Evolutionary conservation across 306 rosid genomes (phyloP), one percentile per base, ranked within the genome.

Genomic region (Pachyrhizus erosus): DNA sequence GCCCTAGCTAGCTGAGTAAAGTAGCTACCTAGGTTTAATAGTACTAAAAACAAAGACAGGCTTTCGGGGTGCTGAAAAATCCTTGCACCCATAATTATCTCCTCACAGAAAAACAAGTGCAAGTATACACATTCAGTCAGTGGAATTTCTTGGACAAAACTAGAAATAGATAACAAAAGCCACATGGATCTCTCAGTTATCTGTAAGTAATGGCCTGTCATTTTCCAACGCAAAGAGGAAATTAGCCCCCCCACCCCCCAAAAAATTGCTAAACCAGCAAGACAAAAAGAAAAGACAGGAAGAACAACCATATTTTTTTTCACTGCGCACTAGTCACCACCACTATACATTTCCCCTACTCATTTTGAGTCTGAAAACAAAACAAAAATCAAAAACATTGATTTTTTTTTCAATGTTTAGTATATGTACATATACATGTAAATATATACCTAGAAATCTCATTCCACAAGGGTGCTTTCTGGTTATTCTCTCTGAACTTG

Each of bases 381-480:
- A 15, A 2, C 37, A 21, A 34, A 18, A 26, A 26, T 12, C 31
- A 27, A 46, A 21, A 46, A 20, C 11, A 43, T 43, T 60, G 10
- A 1, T 10, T 58, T 24, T 12, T 7, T 7, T 7, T 57, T 37
- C 43, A 10, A 7, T 29, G 55, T 29, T 54, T 33, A 49, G 20
- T 40, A 4, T 20, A 18, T 34, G 80, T 10, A 13, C 24, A 1
- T 24, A 34, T 58, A 48, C 65, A 10, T 55, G 11, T 58, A 29
- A 27, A 9, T 14, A 21, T 48, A 88, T 92, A 93, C 97, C 97
- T 93, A 84, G 97, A 91, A 65, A 93, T 90, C 70, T 93, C 88
- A 75, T 93, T 93, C 97, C 97, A 93, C 62, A 93, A 85, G 4
- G 97, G 96, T 7, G 91, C 97, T 75, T 91, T 93, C 64, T 89